A percentile compares a stretch with the other conserved stretches of the same genome.
Evolutionary conservation across 768 basidiomycete species (phyloP).

Genomic region (Agaricus sinodeliciosus): DNA sequence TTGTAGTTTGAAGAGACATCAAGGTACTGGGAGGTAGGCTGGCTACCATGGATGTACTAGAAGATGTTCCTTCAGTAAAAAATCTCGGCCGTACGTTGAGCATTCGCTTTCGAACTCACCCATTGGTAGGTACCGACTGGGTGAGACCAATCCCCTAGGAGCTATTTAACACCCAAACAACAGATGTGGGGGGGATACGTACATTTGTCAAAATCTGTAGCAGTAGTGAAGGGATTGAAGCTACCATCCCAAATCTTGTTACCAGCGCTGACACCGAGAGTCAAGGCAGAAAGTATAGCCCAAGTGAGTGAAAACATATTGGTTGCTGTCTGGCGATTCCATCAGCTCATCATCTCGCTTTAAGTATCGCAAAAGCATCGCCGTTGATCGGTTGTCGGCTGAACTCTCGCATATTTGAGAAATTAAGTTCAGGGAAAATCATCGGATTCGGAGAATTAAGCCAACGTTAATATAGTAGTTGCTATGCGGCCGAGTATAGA

Average conservation of each 20-base stretch:
- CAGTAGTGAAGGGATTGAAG: constrained; percentile 41
- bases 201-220: constrained; percentile 49
- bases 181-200: constrained; percentile 10
- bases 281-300: constrained; percentile 26
- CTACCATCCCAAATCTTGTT: constrained; percentile 49
- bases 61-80: background rate
- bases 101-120: constrained; percentile 22
- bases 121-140: constrained; percentile 54
- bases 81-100: background rate
- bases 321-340: constrained; percentile 1
- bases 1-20: constrained; percentile 44
- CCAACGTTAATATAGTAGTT: constrained; percentile 9
- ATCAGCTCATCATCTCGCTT: background rate
- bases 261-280: constrained; percentile 35
- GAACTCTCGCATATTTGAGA: constrained; percentile 22
- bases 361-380: constrained; percentile 12
- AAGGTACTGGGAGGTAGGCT: constrained; percentile 47
- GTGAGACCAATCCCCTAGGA: constrained; percentile 48
- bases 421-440: constrained; percentile 25
- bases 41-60: constrained; percentile 50
- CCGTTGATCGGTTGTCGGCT: constrained; percentile 25
- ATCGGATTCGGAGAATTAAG: constrained; percentile 28
- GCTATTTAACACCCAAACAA: background rate
- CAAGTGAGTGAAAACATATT: constrained; percentile 24
- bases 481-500: constrained; percentile 1